Conservation (phyloP, 2,329 filamentous ascomycete genomes). For the Aspergillus spinulosporus region DNA sequence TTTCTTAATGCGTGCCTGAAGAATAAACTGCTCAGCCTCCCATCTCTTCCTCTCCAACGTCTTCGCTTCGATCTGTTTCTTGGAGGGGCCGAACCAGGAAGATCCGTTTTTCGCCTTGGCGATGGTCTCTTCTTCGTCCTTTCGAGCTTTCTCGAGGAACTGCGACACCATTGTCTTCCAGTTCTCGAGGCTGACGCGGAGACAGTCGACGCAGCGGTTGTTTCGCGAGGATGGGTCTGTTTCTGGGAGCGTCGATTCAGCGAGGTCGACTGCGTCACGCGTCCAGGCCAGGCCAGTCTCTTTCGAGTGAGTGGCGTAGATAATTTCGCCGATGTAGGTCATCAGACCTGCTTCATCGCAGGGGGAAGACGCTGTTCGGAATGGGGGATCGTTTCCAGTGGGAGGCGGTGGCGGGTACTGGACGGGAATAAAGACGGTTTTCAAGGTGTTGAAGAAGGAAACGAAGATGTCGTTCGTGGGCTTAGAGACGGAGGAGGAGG, state of each 20-base stretch:
- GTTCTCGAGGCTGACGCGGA: conserved; percentile 73
- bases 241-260: conserved; percentile 62
- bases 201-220: conserved; percentile 72
- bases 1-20: conserved; percentile 37
- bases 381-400: conserved; percentile 68
- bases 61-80: conserved; percentile 31
- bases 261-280: conserved; percentile 77
- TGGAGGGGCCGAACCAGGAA: conserved; percentile 36
- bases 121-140: conserved; percentile 37
- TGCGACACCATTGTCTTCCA: conserved; percentile 78
- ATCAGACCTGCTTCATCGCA: conserved; percentile 86
- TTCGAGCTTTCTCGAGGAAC: conserved; percentile 52
- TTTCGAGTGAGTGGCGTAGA: conserved; percentile 68
- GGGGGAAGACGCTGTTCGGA: conserved; percentile 63
- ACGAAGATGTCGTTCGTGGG: conserved; percentile 30
- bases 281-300: conserved; percentile 86
- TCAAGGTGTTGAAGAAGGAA: conserved; percentile 41
- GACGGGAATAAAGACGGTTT: conserved; percentile 53
- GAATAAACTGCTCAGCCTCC: conserved; percentile 43
- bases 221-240: conserved; percentile 43
- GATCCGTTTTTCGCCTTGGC: conserved; percentile 29
- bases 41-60: conserved; percentile 36
- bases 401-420: conserved; percentile 69
- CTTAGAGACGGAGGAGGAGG: conserved; percentile 25
- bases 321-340: conserved; percentile 90